phyloP scores from a whole-genome alignment of 2,329 filamentous ascomycete genomes.

The Arthrinium phaeospermum region DNA sequence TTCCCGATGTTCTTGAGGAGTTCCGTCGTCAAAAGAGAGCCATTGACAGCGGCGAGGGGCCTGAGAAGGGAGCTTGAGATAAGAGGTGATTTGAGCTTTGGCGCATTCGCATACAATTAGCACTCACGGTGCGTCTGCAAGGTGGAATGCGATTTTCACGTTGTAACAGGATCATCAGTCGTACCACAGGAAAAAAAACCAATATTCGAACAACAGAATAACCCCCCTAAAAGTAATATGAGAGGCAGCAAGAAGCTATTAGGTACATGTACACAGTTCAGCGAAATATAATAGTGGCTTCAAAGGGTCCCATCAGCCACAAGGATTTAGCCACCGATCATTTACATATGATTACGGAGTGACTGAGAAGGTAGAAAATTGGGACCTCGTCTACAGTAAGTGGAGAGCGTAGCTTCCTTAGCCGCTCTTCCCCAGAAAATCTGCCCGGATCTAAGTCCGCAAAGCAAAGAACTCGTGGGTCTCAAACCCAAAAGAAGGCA shows the following conservation, averaged over 20 bases:
- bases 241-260: no score
- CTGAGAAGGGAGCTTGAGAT: background rate
- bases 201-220: no score
- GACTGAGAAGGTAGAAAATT: background rate
- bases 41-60: background rate
- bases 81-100: background rate
- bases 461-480: constrained; percentile 14
- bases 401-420: constrained; percentile 1
- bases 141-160: no score
- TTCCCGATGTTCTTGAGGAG: constrained; percentile 16
- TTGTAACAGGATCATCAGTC: no score
- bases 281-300: background rate
- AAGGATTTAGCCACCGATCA: background rate
- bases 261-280: no score
- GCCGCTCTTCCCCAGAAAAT: background rate
- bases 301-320: background rate
- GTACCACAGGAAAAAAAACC: no score
- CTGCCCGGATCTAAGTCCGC: background rate
- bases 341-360: background rate
- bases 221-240: no score
- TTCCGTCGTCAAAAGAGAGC: constrained; percentile 18
- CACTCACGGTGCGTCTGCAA: background rate
- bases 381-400: background rate
- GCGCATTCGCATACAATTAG: background rate
- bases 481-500: constrained; percentile 9